Evolutionary conservation across 2,329 filamentous ascomycete genomes (phyloP).

Genomic region (Pseudocercospora crystallina): DNA sequence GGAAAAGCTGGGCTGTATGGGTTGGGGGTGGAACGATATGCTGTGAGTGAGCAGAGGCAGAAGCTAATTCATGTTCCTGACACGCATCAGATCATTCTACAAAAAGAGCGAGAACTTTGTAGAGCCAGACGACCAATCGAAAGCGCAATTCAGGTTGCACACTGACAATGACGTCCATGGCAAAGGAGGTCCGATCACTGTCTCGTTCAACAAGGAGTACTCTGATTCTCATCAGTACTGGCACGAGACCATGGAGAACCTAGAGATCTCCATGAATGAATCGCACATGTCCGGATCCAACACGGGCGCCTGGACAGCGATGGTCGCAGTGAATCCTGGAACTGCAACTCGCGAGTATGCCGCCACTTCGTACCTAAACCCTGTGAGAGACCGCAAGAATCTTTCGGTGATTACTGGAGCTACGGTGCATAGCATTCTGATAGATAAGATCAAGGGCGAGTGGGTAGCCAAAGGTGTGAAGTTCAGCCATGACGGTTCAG

Average conservation of each 20-base stretch:
- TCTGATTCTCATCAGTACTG: slow-evolving; percentile 1
- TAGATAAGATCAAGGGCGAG: not conserved
- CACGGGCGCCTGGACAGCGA: slow-evolving; percentile 9
- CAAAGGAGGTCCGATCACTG: slow-evolving; percentile 7
- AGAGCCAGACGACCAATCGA: slow-evolving; percentile 6
- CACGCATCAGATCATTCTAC: slow-evolving; percentile 14
- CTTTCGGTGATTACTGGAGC: slow-evolving; percentile 40
- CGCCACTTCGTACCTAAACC: slow-evolving; percentile 30
- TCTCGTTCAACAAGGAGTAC: slow-evolving; percentile 14
- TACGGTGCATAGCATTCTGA: not conserved
- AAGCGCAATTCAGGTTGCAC: slow-evolving; percentile 1
- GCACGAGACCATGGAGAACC: slow-evolving; percentile 35
- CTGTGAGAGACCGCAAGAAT: slow-evolving; percentile 26
- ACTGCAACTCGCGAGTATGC: slow-evolving; percentile 30
- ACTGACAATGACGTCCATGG: slow-evolving; percentile 3
- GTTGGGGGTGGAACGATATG: slow-evolving; percentile 41
- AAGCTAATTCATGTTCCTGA: not conserved
- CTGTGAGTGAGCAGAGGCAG: slow-evolving; percentile 19
- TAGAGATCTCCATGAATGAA: slow-evolving; percentile 39
- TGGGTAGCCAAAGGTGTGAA: slow-evolving; percentile 1
- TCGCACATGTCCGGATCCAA: slow-evolving; percentile 11
- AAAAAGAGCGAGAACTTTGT: slow-evolving; percentile 15
- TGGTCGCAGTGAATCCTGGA: slow-evolving; percentile 20
- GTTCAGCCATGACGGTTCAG: not conserved
- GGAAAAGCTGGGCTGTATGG: slow-evolving; percentile 31